Percentiles rank a stretch among this genome's conserved stretches.
Conservation (phyloP, 371 early-diverging fungal species). For the Mortierella sp. region DNA sequence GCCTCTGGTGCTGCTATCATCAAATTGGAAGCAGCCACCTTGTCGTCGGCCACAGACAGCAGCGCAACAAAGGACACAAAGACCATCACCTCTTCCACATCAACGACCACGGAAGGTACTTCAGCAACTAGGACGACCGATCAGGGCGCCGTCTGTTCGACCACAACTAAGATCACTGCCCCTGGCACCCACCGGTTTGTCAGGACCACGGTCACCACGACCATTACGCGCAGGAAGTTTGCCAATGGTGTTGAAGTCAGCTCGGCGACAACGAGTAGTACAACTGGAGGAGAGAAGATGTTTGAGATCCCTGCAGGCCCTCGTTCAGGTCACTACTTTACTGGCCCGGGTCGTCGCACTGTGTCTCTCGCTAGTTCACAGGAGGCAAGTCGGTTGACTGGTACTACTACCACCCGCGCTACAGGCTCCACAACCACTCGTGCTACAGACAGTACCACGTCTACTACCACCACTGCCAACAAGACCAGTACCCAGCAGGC, state of each 20-base stretch:
- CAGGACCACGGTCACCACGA: slow-evolving; percentile 47
- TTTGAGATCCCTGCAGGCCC: slow-evolving; percentile 50
- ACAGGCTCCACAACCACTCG: background rate
- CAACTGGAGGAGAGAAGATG: slow-evolving; percentile 38
- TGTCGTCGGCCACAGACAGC: background rate
- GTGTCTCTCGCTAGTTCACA: slow-evolving; percentile 23
- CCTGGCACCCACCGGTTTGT: slow-evolving; percentile 45
- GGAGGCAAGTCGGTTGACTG: slow-evolving; percentile 33
- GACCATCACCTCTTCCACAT: background rate
- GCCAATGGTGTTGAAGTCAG: slow-evolving; percentile 31
- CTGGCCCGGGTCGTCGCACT: slow-evolving; percentile 18
- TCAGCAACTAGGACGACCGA: background rate
- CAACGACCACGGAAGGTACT: background rate
- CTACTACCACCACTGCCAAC: background rate
- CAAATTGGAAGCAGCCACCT: background rate
- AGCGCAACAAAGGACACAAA: background rate
- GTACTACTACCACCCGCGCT: background rate
- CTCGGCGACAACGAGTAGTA: slow-evolving; percentile 23
- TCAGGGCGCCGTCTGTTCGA: background rate
- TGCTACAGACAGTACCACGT: background rate
- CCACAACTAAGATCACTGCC: slow-evolving; percentile 26
- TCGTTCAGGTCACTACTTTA: slow-evolving; percentile 39
- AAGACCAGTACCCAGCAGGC: slow-evolving; percentile 7
- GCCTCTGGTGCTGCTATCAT: slow-evolving; percentile 10
- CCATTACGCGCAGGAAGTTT: slow-evolving; percentile 44